These are phyloP conservation scores for Boeremia exigua DNA, from an alignment of 2,329 filamentous ascomycete species.

Conservation along the genomic window DNA sequence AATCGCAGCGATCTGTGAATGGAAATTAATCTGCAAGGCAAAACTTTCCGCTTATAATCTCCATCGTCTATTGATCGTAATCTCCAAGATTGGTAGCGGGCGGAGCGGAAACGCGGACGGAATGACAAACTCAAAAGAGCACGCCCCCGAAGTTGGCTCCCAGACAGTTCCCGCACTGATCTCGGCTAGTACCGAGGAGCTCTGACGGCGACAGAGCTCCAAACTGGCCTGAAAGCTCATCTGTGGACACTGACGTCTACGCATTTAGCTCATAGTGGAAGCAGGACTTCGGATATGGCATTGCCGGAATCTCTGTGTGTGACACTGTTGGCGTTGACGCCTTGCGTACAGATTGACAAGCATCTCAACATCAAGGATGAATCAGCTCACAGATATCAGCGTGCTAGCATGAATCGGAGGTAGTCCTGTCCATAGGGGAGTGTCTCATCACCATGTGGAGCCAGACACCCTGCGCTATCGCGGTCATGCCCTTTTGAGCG, in stretches of 20 bases:
- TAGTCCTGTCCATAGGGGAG: slow-evolving; percentile 20
- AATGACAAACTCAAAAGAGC: slow-evolving; percentile 33
- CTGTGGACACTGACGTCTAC: background rate
- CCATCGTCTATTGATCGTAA: background rate
- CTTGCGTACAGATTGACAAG: slow-evolving; percentile 9
- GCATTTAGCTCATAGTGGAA: background rate
- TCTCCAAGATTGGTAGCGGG: slow-evolving; percentile 26
- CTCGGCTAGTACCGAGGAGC: slow-evolving; percentile 34
- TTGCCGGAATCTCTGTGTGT: slow-evolving; percentile 5
- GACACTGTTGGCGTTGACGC: background rate
- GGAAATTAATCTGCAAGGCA: slow-evolving; percentile 4
- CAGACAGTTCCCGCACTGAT: slow-evolving; percentile 30
- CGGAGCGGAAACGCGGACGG: slow-evolving; percentile 40
- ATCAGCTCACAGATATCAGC: slow-evolving; percentile 18
- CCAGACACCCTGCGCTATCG: slow-evolving; percentile 26
- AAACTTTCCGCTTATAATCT: background rate
- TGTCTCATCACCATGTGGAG: slow-evolving; percentile 30
- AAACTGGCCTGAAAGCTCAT: slow-evolving; percentile 2
- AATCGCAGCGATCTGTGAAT: slow-evolving; percentile 15
- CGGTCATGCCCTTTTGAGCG: slow-evolving; percentile 25
- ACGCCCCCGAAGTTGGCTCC: slow-evolving; percentile 43
- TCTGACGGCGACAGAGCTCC: slow-evolving; percentile 15
- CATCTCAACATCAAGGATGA: slow-evolving; percentile 14
- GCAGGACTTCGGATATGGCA: background rate
- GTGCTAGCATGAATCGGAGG: slow-evolving; percentile 29